Base-by-base conservation (phyloP, 305 asterid species). In the Fraxinus angustifolia region DNA sequence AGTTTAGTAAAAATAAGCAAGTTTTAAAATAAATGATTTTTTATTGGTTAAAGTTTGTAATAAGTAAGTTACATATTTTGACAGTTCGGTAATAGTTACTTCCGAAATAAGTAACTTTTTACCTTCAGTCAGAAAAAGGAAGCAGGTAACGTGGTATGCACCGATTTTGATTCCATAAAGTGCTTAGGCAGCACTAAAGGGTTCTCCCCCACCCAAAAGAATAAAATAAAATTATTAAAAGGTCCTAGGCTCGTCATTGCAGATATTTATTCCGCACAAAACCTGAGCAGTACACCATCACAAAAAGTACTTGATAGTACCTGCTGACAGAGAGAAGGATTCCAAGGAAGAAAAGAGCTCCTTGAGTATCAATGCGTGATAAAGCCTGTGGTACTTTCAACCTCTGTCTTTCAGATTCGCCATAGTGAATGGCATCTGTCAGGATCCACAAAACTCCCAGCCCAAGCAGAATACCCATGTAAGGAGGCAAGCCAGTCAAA, bases 261-360 rank as follows among this genome's bases (percentile, higher is more conserved):
- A 58, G 68, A 58, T 19, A 17, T 58, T 58, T n/a, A 19, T 19
- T 58, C 68, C 30, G 0, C 68, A 19, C 68, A 77, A 21, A 80
- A 42, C 76, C 56, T 40, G 65, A 65, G 78, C 75, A 62, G 50
- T 33, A 3, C 50, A 34, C n/a, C 68, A 80, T 71, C 45, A 16
- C 8, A 40, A 74, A 23, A 23, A 75, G 77, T 53, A 53, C 31
- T 50, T 30, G 21, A 76, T 70, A 16, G 70, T 87, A 96, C 99
- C 99, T 94, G 98, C 98, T 93, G 82, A 96, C 96, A 3, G 99
- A 96, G 56, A 96, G 90, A 80, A 96, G 97, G 88, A 96, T 96
- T 75, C 99, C 99, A 10, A 96, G 99, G 91, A 94, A 96, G 89
- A 96, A 96, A 76, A 96, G 97, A 80, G 88, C 97, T 86, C 98